Base-by-base conservation (phyloP, 164 flowering plant genomes). In the Warburgia ugandensis region DNA sequence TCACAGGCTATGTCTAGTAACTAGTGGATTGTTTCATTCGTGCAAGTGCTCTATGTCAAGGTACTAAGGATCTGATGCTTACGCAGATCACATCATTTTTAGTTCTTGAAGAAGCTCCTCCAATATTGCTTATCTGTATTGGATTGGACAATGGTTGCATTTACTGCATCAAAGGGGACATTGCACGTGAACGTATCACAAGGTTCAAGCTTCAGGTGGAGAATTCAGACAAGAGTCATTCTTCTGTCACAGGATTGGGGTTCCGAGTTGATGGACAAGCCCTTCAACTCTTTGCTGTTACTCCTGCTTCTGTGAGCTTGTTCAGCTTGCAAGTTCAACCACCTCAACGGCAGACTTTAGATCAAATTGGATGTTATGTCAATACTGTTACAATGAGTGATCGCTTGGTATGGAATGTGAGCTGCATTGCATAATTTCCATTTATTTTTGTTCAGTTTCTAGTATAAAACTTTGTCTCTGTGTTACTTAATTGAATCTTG, bases 131-230 rank as follows among this genome's bases (percentile, higher is more conserved):
- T 25, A 82, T 92, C 50, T 78, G 87, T 21, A 77, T 92, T 60
- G 97, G 97, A 29, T 66, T 88, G 50, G 86, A 80, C 52, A 86
- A 77, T 67, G 95, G 95, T 58, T 68, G 72, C 69, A 77, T 92
- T 57, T 88, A 88, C 68, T 88, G 95, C 77, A 86, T 94, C 60
- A 81, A 89, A 73, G 99, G 99, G 42, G 99, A 94, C 50, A 78
- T 94, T 75, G 99, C 92, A 33, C 83, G 99, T 47, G 97, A 94
- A 69, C 81, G 90, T 22, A 86, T 94, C 50, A 70, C 81, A 5
- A 83, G 99, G 13, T 86, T 94, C 75, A 80, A 72, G 69, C 90
- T 89, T 57, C 78, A 86, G 72, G 91, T 89, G 48, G 84, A 78
- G 37, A 55, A 45, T 62, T 61, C 76, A 16, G 80, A 73, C 41